Conservation (phyloP, 139 green algal genomes). For the Pseudopediastrum boryanum region DNA sequence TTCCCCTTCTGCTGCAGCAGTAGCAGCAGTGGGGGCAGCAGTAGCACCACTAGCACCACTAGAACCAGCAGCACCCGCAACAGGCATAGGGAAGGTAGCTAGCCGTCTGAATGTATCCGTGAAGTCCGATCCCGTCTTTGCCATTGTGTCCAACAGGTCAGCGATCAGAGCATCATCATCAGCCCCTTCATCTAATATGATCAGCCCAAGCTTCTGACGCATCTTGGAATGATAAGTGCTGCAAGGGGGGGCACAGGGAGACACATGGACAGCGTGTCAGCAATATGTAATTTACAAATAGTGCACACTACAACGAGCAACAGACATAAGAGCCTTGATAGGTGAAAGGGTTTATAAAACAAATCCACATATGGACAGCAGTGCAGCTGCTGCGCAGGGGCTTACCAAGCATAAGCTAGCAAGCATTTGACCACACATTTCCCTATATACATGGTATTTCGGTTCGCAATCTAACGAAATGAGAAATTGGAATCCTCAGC, state of each 20-base stretch:
- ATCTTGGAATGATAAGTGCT: constrained; percentile 35
- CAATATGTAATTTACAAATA: too few species aligned
- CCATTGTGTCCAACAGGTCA: constrained; percentile 57
- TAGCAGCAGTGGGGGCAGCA: neutral
- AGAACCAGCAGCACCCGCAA: neutral
- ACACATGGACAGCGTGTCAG: too few species aligned
- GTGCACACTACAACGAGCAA: too few species aligned
- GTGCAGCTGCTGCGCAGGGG: too few species aligned
- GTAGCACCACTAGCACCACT: neutral
- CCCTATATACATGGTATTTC: too few species aligned
- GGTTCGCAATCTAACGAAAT: too few species aligned
- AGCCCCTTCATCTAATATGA: constrained; percentile 14
- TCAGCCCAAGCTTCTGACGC: constrained; percentile 50
- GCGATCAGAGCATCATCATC: constrained; percentile 43
- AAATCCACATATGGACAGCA: too few species aligned
- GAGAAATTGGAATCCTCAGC: too few species aligned
- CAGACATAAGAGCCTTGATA: too few species aligned
- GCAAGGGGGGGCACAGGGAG: neutral
- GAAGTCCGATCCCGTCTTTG: constrained; percentile 56
- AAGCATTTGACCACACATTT: too few species aligned
- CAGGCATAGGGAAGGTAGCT: constrained; percentile 32
- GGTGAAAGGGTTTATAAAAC: too few species aligned
- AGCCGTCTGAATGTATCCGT: constrained; percentile 54
- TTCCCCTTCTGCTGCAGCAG: constrained; percentile 9
- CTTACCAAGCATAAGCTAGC: too few species aligned